A percentile compares a stretch with the other conserved stretches of the same genome.
Conservation (phyloP, 208 protist species). For the Trypanosoma melophagium region DNA sequence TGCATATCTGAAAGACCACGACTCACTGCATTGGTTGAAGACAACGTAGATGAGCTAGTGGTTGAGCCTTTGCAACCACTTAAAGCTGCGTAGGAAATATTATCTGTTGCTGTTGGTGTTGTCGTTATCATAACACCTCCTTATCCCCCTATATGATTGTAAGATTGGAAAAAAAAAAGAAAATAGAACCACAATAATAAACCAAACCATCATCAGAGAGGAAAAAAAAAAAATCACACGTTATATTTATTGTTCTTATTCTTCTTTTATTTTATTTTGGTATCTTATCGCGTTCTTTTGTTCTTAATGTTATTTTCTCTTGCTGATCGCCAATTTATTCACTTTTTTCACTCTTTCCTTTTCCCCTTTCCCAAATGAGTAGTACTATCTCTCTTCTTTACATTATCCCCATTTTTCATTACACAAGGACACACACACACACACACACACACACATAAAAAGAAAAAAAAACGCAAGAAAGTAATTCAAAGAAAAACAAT, state of each 20-base stretch:
- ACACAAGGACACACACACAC: not conserved
- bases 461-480: not conserved
- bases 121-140: not conserved
- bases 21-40: constrained; percentile 74
- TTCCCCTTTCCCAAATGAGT: no score
- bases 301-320: not conserved
- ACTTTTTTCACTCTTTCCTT: not conserved
- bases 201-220: constrained; percentile 7
- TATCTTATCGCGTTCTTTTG: not conserved
- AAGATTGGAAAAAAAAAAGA: constrained; percentile 24
- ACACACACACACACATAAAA: no score
- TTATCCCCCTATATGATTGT: constrained; percentile 21
- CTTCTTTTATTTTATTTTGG: constrained; percentile 12
- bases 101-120: not conserved
- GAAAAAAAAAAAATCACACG: not conserved
- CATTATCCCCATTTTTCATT: no score
- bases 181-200: constrained; percentile 7
- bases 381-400: no score
- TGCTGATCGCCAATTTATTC: not conserved
- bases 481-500: constrained; percentile 15
- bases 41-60: not conserved
- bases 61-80: not conserved
- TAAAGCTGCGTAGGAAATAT: not conserved
- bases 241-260: not conserved
- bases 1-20: constrained; percentile 79